Evolutionary conservation across 768 basidiomycete genomes (phyloP).

Genomic region (Gautieria morchelliformis): DNA sequence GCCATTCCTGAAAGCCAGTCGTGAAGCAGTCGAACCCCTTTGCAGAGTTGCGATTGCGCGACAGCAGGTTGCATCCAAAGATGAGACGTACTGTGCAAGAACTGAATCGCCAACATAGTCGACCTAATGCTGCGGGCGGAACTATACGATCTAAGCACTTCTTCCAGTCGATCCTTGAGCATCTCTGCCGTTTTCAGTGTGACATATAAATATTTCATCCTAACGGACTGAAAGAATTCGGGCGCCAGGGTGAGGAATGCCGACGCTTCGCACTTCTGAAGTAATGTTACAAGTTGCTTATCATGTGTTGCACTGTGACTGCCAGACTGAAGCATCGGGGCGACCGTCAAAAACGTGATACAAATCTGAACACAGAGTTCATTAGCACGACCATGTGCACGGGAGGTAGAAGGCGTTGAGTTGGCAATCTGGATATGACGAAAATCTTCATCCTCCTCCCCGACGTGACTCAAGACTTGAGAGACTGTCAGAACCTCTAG

Average conservation of each 20-base stretch:
- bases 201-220: slow-evolving; percentile 45
- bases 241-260: slow-evolving; percentile 52
- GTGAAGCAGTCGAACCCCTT: slow-evolving; percentile 39
- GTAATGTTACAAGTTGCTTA: slow-evolving; percentile 44
- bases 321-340: slow-evolving; percentile 53
- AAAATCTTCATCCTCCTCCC: slow-evolving; percentile 45
- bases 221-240: slow-evolving; percentile 45
- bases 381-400: slow-evolving; percentile 19
- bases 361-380: slow-evolving; percentile 27
- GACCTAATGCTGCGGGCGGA: slow-evolving; percentile 44
- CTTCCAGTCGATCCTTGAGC: slow-evolving; percentile 45
- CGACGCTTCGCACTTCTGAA: slow-evolving; percentile 39
- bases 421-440: slow-evolving; percentile 37
- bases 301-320: slow-evolving; percentile 54
- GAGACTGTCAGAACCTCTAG: slow-evolving; percentile 30
- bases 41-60: slow-evolving; percentile 26
- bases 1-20: slow-evolving; percentile 43
- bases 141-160: slow-evolving; percentile 43
- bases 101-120: slow-evolving; percentile 44
- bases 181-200: slow-evolving; percentile 37
- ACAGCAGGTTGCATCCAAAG: slow-evolving; percentile 34
- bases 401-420: slow-evolving; percentile 22
- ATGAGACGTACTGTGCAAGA: slow-evolving; percentile 55
- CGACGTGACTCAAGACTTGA: neutral
- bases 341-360: slow-evolving; percentile 48